A percentile compares a stretch with the other conserved stretches of the same genome.
Conservation (phyloP, 345 rosid genomes). For the Firmiana major region DNA sequence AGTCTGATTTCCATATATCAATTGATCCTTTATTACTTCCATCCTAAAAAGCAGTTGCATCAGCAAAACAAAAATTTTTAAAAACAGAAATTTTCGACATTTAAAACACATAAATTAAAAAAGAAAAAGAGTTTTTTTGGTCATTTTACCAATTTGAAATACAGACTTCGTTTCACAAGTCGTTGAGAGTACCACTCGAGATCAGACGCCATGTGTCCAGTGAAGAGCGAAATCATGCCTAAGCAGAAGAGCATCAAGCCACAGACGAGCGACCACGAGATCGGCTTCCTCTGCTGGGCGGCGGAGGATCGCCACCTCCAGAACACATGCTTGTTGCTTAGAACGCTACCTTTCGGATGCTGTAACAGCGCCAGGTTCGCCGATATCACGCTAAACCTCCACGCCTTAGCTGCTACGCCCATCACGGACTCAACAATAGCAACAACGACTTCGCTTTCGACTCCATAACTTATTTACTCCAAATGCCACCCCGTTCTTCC, state of each 20-base stretch:
- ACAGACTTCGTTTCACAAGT: constrained; percentile 54
- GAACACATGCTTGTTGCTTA: constrained; percentile 25
- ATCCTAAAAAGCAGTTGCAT: constrained; percentile 36
- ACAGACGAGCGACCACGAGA: constrained; percentile 65
- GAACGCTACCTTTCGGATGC: constrained; percentile 37
- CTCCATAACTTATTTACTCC: constrained; percentile 37
- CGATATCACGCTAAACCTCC: constrained; percentile 49
- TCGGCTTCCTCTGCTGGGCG: constrained; percentile 38
- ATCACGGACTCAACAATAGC: constrained; percentile 19
- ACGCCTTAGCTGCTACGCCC: constrained; percentile 49
- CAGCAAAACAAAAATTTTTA: not conserved
- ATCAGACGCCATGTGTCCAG: constrained; percentile 92
- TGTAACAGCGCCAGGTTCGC: constrained; percentile 58
- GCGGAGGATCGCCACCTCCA: constrained; percentile 53
- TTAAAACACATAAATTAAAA: not conserved
- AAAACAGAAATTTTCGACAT: not conserved
- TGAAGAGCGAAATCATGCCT: constrained; percentile 88
- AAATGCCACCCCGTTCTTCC: constrained; percentile 24
- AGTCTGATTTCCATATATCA: constrained; percentile 87
- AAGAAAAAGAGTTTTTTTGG: not conserved
- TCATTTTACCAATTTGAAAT: constrained; percentile 49
- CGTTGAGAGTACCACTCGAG: constrained; percentile 95
- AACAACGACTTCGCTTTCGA: constrained; percentile 14
- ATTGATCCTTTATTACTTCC: constrained; percentile 48
- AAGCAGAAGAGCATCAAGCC: constrained; percentile 83